Base-by-base conservation (phyloP, 441 rosid species). In the Populus trichocarpa region DNA sequence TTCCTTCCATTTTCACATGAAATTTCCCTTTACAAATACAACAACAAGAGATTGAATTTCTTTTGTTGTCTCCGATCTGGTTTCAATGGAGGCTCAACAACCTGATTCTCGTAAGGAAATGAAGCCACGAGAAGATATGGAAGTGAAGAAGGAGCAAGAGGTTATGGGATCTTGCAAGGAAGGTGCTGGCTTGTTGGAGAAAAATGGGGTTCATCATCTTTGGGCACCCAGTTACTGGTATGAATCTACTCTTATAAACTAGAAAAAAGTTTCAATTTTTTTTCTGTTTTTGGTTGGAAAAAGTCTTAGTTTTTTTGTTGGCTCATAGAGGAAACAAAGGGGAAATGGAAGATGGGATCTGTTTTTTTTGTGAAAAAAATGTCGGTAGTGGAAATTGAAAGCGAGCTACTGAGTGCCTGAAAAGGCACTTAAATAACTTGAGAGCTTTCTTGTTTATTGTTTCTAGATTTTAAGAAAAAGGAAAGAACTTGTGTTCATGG, bases 71-170 rank as follows among this genome's bases (percentile, higher is more conserved):
- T 65, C 16, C 50, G 74, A 73, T 59, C 63, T 78, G 78, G 20
- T 46, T 35, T 57, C 13, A 33, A 85, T 81, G 87, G 85, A 78
- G 61, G 78, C 57, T 46, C 77, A 72, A 73, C 71, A 38, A 38
- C 42, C 81, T 35, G 73, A 73, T 38, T 57, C 78, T 1, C 14
- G 11, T 53, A 57, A 77, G 14, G 83, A 85, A 75, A 74, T 79
- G 23, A 87, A 83, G 61, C 77, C 83, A 66, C 77, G 70, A 61
- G 83, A 59, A 72, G 77, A 65, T 16, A 76, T 11, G 20, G 59
- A 74, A 18, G 81, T 36, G 12, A 61, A 76, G 65, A 73, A 71
- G 33, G 67, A 64, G 67, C 38, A 6, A 6, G 53, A 71, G 68
- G 70, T 66, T 23, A 23, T 33, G 57, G 79, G 68, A 71, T 71